These are phyloP conservation scores for Hyphopichia pseudoburtonii DNA, from an alignment of 1,139 yeast genomes.

Conservation along the genomic window DNA sequence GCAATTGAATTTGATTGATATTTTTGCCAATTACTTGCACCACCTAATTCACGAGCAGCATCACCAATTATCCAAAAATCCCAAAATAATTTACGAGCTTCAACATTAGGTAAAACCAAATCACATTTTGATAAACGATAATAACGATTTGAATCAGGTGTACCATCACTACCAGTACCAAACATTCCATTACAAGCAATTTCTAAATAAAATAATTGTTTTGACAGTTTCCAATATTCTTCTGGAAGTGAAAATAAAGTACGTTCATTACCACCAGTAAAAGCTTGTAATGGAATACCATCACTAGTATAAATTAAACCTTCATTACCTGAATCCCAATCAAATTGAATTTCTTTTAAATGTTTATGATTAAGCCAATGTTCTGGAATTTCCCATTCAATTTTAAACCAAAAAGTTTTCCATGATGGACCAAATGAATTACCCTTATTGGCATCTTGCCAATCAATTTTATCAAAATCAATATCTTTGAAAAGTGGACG, in stretches of 20 bases:
- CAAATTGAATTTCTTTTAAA: slow-evolving; percentile 56
- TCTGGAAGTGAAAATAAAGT: slow-evolving; percentile 69
- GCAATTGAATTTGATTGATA: slow-evolving; percentile 78
- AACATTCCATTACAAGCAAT: slow-evolving; percentile 95
- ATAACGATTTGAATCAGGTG: slow-evolving; percentile 64
- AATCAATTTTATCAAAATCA: slow-evolving; percentile 36
- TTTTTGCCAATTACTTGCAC: slow-evolving; percentile 69
- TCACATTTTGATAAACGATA: slow-evolving; percentile 72
- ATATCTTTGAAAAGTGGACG: slow-evolving; percentile 81
- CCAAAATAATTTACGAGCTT: slow-evolving; percentile 72
- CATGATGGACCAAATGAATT: slow-evolving; percentile 91
- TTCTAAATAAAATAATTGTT: slow-evolving; percentile 69
- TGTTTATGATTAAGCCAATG: slow-evolving; percentile 49
- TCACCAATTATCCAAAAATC: slow-evolving; percentile 91
- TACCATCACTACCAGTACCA: slow-evolving; percentile 70
- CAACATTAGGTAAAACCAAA: slow-evolving; percentile 74
- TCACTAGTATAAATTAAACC: slow-evolving; percentile 70
- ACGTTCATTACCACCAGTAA: slow-evolving; percentile 82
- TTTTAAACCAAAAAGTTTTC: slow-evolving; percentile 93
- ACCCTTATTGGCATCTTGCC: slow-evolving; percentile 66
- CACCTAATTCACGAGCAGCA: slow-evolving; percentile 83
- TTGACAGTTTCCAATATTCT: slow-evolving; percentile 39
- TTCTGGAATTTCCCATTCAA: slow-evolving; percentile 61
- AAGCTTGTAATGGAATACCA: slow-evolving; percentile 77
- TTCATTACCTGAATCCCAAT: slow-evolving; percentile 88